Evolutionary conservation across 139 green algal species (phyloP).

Genomic region (Coelastrella sp.): DNA sequence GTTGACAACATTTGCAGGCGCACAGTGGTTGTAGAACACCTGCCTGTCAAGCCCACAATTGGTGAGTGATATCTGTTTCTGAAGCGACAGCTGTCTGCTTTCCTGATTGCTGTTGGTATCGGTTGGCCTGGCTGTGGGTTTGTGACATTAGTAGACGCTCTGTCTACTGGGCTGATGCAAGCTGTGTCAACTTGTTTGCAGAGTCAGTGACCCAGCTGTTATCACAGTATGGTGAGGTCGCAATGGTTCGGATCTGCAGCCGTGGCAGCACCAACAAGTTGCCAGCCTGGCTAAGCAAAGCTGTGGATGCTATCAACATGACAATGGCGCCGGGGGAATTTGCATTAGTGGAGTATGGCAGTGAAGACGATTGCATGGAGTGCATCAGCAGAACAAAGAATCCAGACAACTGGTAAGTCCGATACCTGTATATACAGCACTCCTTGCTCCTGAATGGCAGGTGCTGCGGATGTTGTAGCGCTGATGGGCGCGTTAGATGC

Average conservation of each 20-base stretch:
- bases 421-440: background rate
- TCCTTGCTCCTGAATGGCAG: background rate
- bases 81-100: no score
- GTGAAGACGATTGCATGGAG: slow-evolving; percentile 51
- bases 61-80: slow-evolving; percentile 38
- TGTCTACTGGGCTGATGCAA: no score
- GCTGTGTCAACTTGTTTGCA: no score
- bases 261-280: slow-evolving; percentile 60
- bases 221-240: slow-evolving; percentile 53
- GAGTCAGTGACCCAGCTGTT: slow-evolving; percentile 67
- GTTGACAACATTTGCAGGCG: slow-evolving; percentile 58
- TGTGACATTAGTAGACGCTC: no score
- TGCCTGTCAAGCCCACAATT: slow-evolving; percentile 68
- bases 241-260: slow-evolving; percentile 67
- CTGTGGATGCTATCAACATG: slow-evolving; percentile 20
- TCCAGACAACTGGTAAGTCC: slow-evolving; percentile 51
- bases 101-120: no score
- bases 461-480: no score
- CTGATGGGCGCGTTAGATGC: no score
- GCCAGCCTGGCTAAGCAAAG: slow-evolving; percentile 58
- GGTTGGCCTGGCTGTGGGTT: no score
- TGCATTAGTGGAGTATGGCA: slow-evolving; percentile 63
- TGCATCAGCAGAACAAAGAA: slow-evolving; percentile 49
- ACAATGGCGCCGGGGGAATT: slow-evolving; percentile 13
- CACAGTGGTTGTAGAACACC: slow-evolving; percentile 71